Base-by-base conservation (phyloP, 2,329 filamentous ascomycete species). In the Chrysoporthe cubensis region DNA sequence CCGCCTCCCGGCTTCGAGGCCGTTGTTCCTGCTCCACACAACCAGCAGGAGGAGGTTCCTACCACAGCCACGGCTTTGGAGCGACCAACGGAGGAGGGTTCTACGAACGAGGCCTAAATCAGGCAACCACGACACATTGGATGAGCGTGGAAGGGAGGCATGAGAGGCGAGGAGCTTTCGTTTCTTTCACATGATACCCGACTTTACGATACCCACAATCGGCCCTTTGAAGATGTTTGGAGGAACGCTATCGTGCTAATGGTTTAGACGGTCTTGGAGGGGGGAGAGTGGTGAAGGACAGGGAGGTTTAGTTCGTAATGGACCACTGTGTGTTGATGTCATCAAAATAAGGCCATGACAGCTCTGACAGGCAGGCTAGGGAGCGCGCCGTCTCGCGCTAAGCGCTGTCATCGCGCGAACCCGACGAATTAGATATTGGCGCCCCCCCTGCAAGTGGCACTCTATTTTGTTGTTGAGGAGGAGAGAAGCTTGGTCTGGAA, bases 171-270 rank as follows among this genome's bases (percentile, higher is more conserved):
- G 7, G 2, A 2, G 18, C 11, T 14, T 54, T 14, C 34, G 18
- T 58, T 58, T 42, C 56, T 58, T 58, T 58, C 56, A 58, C 56
- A 58, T 58, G 56, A 58, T 58, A 57, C 32, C 54, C 54, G 32
- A 57, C 16, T 57, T 37, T 11, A 57, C 32, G 54, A 40, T 57
- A 58, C 56, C 2, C 56, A 3, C 32, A 14, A 21, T 14, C 34
- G 16, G n/a, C 34, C 34, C 2, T 37, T 42, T 42, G 11, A 58
- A 9, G 18, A 21, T 8, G 34, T 4, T 26, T 3, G 58, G 21
- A 21, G 50, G 13, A 54, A 34, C 7, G 26, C 50, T 54, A 54
- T 21, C 32, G 50, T 34, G 50, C 11, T 32, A 32, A 54, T 32
- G 48, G 21, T 52, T 52, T 14, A 52, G 48, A 9, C 48, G 48